Evolutionary conservation across 2,329 filamentous ascomycete genomes (phyloP), one percentile per base, ranked within the genome.

Genomic region (Fusarium domesticum): DNA sequence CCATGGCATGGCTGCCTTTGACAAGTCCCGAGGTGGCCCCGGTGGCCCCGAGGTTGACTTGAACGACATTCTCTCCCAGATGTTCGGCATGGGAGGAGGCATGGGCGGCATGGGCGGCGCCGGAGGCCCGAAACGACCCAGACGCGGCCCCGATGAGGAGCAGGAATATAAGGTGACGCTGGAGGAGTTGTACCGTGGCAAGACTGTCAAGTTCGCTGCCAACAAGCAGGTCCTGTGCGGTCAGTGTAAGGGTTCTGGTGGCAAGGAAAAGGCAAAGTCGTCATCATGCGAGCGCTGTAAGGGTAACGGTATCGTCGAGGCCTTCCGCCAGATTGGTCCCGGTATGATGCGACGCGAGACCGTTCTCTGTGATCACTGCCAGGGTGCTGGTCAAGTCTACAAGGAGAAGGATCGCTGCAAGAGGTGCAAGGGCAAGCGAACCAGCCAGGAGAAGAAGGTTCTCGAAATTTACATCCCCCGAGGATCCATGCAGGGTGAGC

Each of bases 401-500:
- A 92, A 92, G 68, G 89, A 96, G 63, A 97, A 97, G 75, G 93
- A 98, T 63, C 89, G 89, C 64, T 98, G 93, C 77, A 96, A 95
- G 77, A 96, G 93, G 75, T 98, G 93, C 81, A 97, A 97, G 72
- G 93, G 93, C 62, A 88, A 87, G 68, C 81, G 89, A 51, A 90
- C 89, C 12, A 82, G 83, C 35, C 85, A 90, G 60, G 87, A 93
- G 70, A 93, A 88, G 70, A 98, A 97, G 73, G 87, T 92, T 4
- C 76, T 98, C 48, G 93, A 98, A 71, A 85, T 98, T 40, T 97
- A 97, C 72, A 96, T 98, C 48, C 90, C 92, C 8, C 83, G 87
- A 40, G 92, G 92, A 36, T 86, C 87, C 31, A 81, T 81, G 74
- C 84, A 95, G 65, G 91, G 91, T 53, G 92, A 98, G 62, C 83